Percentiles rank a stretch among this genome's conserved stretches.
Conservation (phyloP, 768 basidiomycete species). For the Cystofilobasidium capitatum region DNA sequence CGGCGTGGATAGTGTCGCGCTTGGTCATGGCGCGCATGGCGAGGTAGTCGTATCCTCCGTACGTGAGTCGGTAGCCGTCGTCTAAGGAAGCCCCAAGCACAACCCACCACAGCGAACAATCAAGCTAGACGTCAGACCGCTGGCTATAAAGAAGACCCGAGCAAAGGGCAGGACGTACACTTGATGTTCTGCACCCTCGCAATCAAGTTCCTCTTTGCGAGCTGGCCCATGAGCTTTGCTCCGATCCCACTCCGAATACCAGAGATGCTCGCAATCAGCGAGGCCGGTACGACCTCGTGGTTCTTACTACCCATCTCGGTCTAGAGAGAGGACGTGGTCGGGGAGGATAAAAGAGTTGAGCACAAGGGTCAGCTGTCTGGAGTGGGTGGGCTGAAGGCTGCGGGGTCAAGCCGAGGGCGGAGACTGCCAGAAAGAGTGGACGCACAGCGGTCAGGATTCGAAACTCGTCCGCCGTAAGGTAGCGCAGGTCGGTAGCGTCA, state of each 20-base stretch:
- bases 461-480: slow-evolving; percentile 85
- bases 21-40: slow-evolving; percentile 89
- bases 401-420: neutral
- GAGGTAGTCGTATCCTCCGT: slow-evolving; percentile 96
- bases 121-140: neutral
- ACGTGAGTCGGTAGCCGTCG: slow-evolving; percentile 92
- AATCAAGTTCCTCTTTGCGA: slow-evolving; percentile 85
- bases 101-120: neutral
- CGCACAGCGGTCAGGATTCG: slow-evolving; percentile 85
- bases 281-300: slow-evolving; percentile 85
- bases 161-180: slow-evolving; percentile 51
- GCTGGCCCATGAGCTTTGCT: slow-evolving; percentile 78
- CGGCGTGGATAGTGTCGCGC: slow-evolving; percentile 73
- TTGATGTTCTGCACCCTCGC: slow-evolving; percentile 82
- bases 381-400: neutral
- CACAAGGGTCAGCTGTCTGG: neutral
- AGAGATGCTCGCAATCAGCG: slow-evolving; percentile 82
- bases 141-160: neutral
- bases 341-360: neutral
- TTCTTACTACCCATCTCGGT: slow-evolving; percentile 98
- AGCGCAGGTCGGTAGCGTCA: slow-evolving; percentile 87
- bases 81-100: slow-evolving; percentile 46
- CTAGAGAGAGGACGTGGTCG: slow-evolving; percentile 42
- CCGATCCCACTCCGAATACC: slow-evolving; percentile 86
- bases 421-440: neutral